Percentiles rank a stretch among this genome's conserved stretches.
Conservation (phyloP, 148 eudicot species). For the Gaultheria prostrata region DNA sequence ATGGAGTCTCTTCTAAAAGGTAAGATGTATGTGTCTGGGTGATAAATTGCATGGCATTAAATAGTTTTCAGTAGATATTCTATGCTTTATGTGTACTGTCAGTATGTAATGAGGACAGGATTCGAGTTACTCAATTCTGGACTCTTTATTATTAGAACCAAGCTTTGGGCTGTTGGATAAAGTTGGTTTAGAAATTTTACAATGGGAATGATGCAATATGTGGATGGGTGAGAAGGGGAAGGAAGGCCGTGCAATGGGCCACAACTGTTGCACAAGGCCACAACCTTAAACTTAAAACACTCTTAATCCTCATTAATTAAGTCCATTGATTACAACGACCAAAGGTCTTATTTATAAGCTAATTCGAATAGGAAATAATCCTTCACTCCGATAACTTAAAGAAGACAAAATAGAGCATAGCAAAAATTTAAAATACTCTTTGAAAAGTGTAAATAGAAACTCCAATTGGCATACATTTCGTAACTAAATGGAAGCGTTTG, state of each 20-base stretch:
- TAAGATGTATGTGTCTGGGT: conserved; percentile 18
- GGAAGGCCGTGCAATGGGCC: background rate
- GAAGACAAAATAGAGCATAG: background rate
- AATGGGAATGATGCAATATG: background rate
- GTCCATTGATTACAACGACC: background rate
- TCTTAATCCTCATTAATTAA: background rate
- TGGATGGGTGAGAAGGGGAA: background rate
- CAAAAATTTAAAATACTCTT: background rate
- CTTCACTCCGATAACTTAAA: background rate
- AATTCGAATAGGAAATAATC: background rate
- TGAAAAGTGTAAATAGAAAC: background rate
- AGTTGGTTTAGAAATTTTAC: background rate
- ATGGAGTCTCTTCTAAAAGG: conserved; percentile 89
- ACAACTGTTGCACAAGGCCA: background rate
- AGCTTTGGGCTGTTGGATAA: background rate
- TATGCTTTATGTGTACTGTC: background rate
- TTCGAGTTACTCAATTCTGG: background rate
- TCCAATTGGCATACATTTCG: background rate
- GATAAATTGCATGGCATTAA: background rate
- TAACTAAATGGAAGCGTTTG: background rate
- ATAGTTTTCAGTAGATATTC: background rate
- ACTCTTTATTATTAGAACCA: background rate
- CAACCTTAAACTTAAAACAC: background rate
- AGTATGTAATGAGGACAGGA: background rate
- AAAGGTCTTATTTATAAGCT: background rate